Percentiles rank a stretch among this genome's conserved stretches.
These are phyloP conservation scores for Chlorella sp. DNA, from an alignment of 139 green algal species.

Conservation along the genomic window DNA sequence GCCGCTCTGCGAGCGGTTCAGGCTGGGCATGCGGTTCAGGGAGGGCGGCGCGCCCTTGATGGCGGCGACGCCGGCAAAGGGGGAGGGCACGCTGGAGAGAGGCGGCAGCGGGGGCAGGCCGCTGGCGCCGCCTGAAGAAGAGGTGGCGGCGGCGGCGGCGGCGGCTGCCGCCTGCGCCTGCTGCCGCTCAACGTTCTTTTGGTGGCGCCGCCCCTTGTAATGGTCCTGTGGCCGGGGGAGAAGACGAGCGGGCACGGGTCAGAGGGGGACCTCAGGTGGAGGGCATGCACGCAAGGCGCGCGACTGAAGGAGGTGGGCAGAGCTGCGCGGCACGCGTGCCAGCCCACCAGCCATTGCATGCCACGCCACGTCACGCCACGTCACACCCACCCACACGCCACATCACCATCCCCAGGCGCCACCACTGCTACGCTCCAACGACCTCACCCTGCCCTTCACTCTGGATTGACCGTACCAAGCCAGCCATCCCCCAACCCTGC, in stretches of 20 bases:
- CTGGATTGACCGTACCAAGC: too few species aligned
- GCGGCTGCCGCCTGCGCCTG: conserved; percentile 31
- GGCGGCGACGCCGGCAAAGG: neutral
- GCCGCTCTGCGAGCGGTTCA: neutral
- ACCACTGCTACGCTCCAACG: too few species aligned
- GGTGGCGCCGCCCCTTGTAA: conserved; percentile 52
- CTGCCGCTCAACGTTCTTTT: conserved; percentile 56
- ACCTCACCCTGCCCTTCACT: too few species aligned
- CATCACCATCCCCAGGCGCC: too few species aligned
- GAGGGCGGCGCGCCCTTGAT: neutral
- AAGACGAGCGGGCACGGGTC: too few species aligned
- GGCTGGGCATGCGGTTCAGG: neutral
- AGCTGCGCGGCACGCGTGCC: too few species aligned
- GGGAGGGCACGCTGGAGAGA: neutral
- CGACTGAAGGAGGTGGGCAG: too few species aligned
- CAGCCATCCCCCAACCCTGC: neutral
- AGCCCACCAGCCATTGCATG: too few species aligned
- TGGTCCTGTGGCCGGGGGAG: conserved; percentile 47
- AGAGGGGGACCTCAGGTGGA: too few species aligned
- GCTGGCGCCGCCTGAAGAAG: neutral
- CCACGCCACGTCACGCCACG: too few species aligned
- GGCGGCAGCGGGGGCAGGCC: conserved; percentile 15
- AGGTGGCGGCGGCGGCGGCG: neutral
- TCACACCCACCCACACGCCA: too few species aligned
- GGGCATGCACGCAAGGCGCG: too few species aligned